Percentiles rank a stretch among this genome's conserved stretches.
Conservation (phyloP, 2,329 filamentous ascomycete genomes). For the Hymenoscyphus fructigenus region DNA sequence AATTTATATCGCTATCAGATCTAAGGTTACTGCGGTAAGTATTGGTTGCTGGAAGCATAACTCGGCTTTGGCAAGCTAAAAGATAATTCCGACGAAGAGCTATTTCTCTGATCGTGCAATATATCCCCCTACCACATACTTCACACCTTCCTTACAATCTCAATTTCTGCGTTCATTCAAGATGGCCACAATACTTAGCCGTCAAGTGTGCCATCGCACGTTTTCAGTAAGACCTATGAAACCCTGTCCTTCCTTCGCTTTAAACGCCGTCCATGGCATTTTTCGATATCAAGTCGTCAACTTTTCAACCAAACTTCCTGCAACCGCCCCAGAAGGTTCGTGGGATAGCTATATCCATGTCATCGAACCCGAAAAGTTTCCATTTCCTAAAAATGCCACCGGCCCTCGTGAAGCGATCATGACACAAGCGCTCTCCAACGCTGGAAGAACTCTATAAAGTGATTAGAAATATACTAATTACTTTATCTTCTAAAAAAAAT, state of each 20-base stretch:
- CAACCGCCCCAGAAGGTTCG: conserved; percentile 3
- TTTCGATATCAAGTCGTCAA: background rate
- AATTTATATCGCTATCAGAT: too few species aligned
- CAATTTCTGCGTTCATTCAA: background rate
- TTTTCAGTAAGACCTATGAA: background rate
- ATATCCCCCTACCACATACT: too few species aligned
- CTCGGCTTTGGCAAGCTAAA: too few species aligned
- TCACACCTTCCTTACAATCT: too few species aligned
- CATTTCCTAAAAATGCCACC: conserved; percentile 48
- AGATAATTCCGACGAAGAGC: too few species aligned
- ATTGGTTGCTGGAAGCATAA: too few species aligned
- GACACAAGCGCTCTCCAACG: conserved; percentile 51
- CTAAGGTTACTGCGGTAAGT: too few species aligned
- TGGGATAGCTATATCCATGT: conserved; percentile 59
- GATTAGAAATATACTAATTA: too few species aligned
- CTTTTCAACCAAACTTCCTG: background rate
- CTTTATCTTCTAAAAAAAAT: too few species aligned
- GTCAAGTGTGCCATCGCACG: background rate
- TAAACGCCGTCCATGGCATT: background rate
- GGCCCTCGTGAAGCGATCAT: conserved; percentile 49
- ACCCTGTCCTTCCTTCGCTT: background rate
- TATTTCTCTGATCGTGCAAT: too few species aligned
- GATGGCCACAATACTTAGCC: background rate
- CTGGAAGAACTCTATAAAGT: too few species aligned
- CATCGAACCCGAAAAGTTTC: conserved; percentile 52